Evolutionary conservation across 208 protist species (phyloP), one percentile per base, ranked within the genome.

Genomic region (Wallacemonas collosoma): DNA sequence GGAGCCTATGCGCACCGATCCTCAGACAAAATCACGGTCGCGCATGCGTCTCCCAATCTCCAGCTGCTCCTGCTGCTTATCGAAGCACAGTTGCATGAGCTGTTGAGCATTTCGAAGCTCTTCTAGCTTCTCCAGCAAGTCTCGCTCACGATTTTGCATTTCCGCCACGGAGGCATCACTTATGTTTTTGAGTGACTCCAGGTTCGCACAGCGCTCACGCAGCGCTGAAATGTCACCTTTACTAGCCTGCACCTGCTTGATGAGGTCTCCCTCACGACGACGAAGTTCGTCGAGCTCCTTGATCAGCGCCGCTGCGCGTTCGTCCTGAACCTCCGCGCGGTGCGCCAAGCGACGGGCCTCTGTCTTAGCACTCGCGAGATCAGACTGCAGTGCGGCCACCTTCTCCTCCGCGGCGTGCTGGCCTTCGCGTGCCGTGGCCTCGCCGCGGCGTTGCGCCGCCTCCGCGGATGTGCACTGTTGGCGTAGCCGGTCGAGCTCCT

Each of bases 51-150:
- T 57, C 26, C 87, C 82, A n/a, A 88, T 74, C 69, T 95, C 88
- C 38, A 96, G 71, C 75, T 96, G 91, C 77, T 93, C 86, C 71
- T 96, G 92, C 57, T 96, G 92, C 74, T 93, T 93, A 68, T 96
- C 89, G 71, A 95, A 96, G 80, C 92, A 96, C 7, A 93, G 51
- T 72, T 96, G 92, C 88, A 96, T 90, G 11, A 96, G 71, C 66
- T 94, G 86, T 67, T 94, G 92, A 7, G 89, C 78, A 35, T 77
- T 86, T 48, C 88, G 87, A 68, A 93, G 72, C 68, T 94, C 92
- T 48, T 94, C 92, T 15, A 96, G 77, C 75, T 94, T 89, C 26
- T 86, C 79, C 50, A 89, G 56, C 71, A 96, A 68, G 44, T 90
- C 81, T 12, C 80, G 81, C 66, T 94, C 89, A 38, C 92, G 88